phyloP scores from a whole-genome alignment of 306 rosid species.

The Cercis canadensis region DNA sequence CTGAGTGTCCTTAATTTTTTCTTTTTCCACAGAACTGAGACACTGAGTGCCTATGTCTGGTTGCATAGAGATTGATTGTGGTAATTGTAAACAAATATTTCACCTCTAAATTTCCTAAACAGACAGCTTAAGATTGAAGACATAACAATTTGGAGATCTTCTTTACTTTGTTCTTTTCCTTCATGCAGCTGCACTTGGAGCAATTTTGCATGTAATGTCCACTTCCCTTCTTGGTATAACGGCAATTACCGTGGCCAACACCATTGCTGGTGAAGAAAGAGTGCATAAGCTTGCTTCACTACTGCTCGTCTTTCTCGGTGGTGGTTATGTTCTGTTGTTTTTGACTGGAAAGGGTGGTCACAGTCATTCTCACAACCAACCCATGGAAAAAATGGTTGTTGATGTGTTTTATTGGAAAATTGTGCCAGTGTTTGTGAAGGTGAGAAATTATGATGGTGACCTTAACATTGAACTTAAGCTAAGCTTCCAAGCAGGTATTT shows the following conservation, averaged over 20 bases:
- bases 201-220: slow-evolving; percentile 90
- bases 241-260: slow-evolving; percentile 98
- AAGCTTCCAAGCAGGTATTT: slow-evolving; percentile 1
- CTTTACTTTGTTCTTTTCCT: slow-evolving; percentile 31
- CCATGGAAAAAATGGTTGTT: slow-evolving; percentile 98
- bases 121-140: not conserved
- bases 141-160: not conserved
- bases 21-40: too few species aligned
- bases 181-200: slow-evolving; percentile 94
- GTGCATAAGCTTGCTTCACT: slow-evolving; percentile 95
- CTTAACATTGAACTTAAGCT: not conserved
- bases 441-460: not conserved
- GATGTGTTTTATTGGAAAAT: slow-evolving; percentile 22
- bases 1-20: too few species aligned
- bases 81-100: not conserved
- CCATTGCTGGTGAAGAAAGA: slow-evolving; percentile 98
- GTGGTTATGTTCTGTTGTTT: slow-evolving; percentile 75
- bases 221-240: slow-evolving; percentile 94
- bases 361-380: slow-evolving; percentile 93
- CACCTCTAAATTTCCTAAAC: slow-evolving; percentile 6
- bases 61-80: not conserved
- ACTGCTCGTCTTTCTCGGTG: slow-evolving; percentile 89
- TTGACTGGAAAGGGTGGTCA: slow-evolving; percentile 87
- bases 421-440: too few species aligned
- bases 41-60: not conserved